phyloP scores from a whole-genome alignment of 2,329 filamentous ascomycete genomes.

The Talaromyces sp. region DNA sequence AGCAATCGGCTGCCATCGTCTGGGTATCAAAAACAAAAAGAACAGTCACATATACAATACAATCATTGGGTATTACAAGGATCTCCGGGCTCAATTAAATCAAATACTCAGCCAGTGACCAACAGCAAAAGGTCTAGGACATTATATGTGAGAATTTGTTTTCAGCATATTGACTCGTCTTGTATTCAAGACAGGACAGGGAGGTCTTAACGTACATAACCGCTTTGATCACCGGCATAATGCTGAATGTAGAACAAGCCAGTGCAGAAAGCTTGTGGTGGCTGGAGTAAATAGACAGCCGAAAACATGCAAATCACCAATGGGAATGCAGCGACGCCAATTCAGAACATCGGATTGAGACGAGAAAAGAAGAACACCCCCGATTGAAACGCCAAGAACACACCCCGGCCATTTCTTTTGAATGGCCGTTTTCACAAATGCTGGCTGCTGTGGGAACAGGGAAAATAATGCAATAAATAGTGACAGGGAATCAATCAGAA shows the following conservation, averaged over 20 bases:
- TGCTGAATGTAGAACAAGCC: slow-evolving; percentile 32
- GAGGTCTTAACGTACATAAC: slow-evolving; percentile 50
- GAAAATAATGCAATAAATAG: slow-evolving; percentile 15
- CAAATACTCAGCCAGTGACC: slow-evolving; percentile 27
- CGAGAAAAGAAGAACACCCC: slow-evolving; percentile 21
- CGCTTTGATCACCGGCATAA: slow-evolving; percentile 37
- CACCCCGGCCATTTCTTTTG: slow-evolving; percentile 31
- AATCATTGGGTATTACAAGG: slow-evolving; percentile 35
- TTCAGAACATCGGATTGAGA: slow-evolving; percentile 26
- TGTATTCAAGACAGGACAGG: slow-evolving; percentile 42
- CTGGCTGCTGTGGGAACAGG: slow-evolving; percentile 23
- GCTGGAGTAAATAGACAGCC: slow-evolving; percentile 23
- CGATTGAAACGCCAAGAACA: slow-evolving; percentile 36
- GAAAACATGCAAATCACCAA: slow-evolving; percentile 24
- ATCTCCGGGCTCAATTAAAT: slow-evolving; percentile 22
- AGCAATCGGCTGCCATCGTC: slow-evolving; percentile 20
- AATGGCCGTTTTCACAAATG: slow-evolving; percentile 34
- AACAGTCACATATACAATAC: slow-evolving; percentile 28
- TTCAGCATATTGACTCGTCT: slow-evolving; percentile 42
- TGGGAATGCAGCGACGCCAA: slow-evolving; percentile 31
- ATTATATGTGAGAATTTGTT: slow-evolving; percentile 45
- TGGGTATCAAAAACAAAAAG: slow-evolving; percentile 22
- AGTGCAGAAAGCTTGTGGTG: slow-evolving; percentile 35
- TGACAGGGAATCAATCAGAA: not conserved
- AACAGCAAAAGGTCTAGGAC: slow-evolving; percentile 36